Percentiles rank a stretch among this genome's conserved stretches.
These are phyloP conservation scores for Clarireedia paspali DNA, from an alignment of 2,329 filamentous ascomycete genomes.

Conservation along the genomic window DNA sequence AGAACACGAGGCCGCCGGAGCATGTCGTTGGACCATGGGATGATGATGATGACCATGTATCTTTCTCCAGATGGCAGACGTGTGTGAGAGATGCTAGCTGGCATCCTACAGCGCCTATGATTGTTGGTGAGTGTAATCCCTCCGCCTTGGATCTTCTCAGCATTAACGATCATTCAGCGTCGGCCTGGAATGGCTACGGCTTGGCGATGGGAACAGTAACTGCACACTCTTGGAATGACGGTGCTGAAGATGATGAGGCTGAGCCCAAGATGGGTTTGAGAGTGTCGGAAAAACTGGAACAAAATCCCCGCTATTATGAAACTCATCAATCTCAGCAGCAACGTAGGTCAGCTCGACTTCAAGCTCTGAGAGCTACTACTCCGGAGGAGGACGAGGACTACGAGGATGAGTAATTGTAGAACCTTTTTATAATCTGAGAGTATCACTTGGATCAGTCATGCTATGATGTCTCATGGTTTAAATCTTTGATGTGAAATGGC, in stretches of 20 bases:
- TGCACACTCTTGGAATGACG: constrained; percentile 61
- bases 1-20: constrained; percentile 46
- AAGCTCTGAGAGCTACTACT: too few relatives aligned
- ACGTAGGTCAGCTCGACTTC: too few relatives aligned
- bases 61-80: constrained; percentile 45
- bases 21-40: constrained; percentile 10
- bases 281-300: constrained; percentile 34
- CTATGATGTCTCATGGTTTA: too few relatives aligned
- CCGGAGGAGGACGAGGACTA: too few relatives aligned
- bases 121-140: constrained; percentile 34
- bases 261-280: constrained; percentile 39
- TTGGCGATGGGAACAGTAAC: constrained; percentile 57
- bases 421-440: too few relatives aligned
- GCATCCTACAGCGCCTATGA: constrained; percentile 61
- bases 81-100: constrained; percentile 66
- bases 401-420: too few relatives aligned
- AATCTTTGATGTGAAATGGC: too few relatives aligned
- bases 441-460: too few relatives aligned
- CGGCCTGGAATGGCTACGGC: constrained; percentile 63
- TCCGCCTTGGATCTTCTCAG: background rate
- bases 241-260: constrained; percentile 47
- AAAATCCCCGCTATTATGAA: constrained; percentile 16
- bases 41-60: constrained; percentile 21
- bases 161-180: constrained; percentile 38
- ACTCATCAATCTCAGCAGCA: background rate